Percentiles rank a stretch among this genome's conserved stretches.
These are phyloP conservation scores for Chenopodium suecicum DNA, from an alignment of 148 eudicot species.

Conservation along the genomic window DNA sequence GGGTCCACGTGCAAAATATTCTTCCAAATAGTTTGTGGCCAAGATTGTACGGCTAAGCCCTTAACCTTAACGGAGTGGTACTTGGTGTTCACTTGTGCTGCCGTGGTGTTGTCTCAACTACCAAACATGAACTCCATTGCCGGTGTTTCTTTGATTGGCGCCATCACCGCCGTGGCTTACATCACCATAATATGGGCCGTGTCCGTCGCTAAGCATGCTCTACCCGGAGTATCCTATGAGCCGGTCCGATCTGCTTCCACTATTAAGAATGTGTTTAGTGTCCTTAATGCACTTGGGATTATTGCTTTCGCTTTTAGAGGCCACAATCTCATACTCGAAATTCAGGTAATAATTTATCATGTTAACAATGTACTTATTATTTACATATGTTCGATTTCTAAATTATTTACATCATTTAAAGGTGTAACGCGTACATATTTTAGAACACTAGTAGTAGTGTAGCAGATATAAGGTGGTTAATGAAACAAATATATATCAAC, in stretches of 20 bases:
- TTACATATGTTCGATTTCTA: no score
- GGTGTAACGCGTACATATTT: neutral
- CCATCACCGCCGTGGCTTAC: conserved; percentile 72
- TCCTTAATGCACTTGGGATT: conserved; percentile 82
- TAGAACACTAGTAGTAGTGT: neutral
- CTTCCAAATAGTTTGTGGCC: conserved; percentile 44
- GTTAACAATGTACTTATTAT: no score
- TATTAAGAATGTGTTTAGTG: conserved; percentile 43
- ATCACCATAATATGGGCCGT: conserved; percentile 63
- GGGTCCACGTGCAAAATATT: conserved; percentile 37
- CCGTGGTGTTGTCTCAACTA: conserved; percentile 69
- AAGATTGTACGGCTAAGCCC: conserved; percentile 39
- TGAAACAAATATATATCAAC: neutral
- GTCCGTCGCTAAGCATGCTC: conserved; percentile 61
- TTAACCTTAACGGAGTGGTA: conserved; percentile 74
- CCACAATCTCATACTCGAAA: conserved; percentile 80
- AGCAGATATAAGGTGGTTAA: neutral
- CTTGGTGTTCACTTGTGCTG: conserved; percentile 70
- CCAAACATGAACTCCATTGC: conserved; percentile 93
- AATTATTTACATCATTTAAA: neutral
- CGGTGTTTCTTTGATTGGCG: conserved; percentile 78
- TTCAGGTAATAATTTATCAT: conserved; percentile 50
- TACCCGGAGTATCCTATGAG: conserved; percentile 61
- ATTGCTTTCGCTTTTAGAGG: conserved; percentile 90
- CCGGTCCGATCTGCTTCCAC: conserved; percentile 36